Evolutionary conservation across 352 stramenopile genomes (phyloP), one percentile per base, ranked within the genome.

Genomic region (Nothophytophthora sp.): DNA sequence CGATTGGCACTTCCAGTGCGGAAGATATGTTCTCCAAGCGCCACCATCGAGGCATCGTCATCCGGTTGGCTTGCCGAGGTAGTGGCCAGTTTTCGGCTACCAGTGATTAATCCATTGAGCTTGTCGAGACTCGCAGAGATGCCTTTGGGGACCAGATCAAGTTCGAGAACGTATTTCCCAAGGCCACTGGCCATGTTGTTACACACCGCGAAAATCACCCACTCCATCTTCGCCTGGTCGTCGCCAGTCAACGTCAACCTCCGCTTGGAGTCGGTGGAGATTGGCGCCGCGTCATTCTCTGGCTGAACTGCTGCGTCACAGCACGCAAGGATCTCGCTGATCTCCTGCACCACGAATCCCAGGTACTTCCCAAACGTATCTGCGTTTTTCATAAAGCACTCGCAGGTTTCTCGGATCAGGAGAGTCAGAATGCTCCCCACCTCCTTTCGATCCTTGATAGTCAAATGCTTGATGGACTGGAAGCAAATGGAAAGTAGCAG

Each of bases 361-460:
- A 95, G 56, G 40, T 92, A 92, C 42, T 77, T 86, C n/a, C 86
- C 86, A 62, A 94, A 94, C 22, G 65, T 55, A 10, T 92, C 80
- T 0, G 76, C 55, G 0, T 46, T 75, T 25, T 73, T 73, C 60
- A 92, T 79, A 27, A 86, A 91, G 24, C 65, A 52, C 10, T 91
- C 79, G 46, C 82, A 92, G 11, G 62, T 50, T 19, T 85, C 65
- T 13, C 79, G 77, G 29, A 92, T 60, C n/a, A 88, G 67, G 20
- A 70, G 68, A 19, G 77, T 73, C 16, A 92, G 52, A 6, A 57
- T 56, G 13, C 42, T 61, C 19, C 55, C 60, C 8, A 82, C 65
- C 24, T 60, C 36, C 29, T 52, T 66, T 15, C 64, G 49, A 41
- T 60, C 67, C 25, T 50, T 70, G 35, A 45, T 45, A 4, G 61